These are phyloP conservation scores for Phaeotremella skinneri DNA, from an alignment of 768 basidiomycete genomes.

Conservation along the genomic window DNA sequence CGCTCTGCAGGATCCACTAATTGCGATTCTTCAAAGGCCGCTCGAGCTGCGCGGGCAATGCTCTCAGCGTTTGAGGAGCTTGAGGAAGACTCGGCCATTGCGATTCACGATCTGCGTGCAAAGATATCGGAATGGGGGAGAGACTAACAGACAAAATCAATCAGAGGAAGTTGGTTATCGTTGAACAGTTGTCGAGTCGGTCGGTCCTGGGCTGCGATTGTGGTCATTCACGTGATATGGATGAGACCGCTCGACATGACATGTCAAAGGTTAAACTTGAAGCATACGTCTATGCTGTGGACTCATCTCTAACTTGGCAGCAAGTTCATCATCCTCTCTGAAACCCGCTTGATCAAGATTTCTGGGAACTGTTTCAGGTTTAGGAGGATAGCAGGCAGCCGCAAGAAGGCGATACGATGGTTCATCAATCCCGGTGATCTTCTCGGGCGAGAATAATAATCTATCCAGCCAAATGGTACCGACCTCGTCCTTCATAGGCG, in stretches of 20 bases:
- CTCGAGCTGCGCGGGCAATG: constrained; percentile 76
- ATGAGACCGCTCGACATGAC: too few relatives aligned
- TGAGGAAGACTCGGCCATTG: constrained; percentile 6
- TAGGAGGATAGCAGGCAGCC: too few relatives aligned
- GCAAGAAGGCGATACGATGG: too few relatives aligned
- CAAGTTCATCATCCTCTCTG: too few relatives aligned
- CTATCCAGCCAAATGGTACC: constrained; percentile 21
- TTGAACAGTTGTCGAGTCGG: background rate
- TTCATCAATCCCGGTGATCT: background rate
- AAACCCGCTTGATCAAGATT: too few relatives aligned
- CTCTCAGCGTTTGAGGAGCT: constrained; percentile 45
- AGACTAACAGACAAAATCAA: background rate
- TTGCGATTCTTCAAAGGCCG: constrained; percentile 83
- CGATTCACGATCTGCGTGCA: too few relatives aligned
- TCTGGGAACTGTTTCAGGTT: too few relatives aligned
- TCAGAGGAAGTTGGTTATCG: too few relatives aligned
- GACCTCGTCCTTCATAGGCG: constrained; percentile 61
- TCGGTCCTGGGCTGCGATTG: background rate
- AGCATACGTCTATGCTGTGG: too few relatives aligned
- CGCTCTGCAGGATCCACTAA: constrained; percentile 68
- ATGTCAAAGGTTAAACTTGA: too few relatives aligned
- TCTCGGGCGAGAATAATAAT: background rate
- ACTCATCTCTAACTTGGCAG: too few relatives aligned
- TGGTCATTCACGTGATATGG: too few relatives aligned
- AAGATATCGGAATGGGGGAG: background rate